Percentiles rank a stretch among this genome's conserved stretches.
These are phyloP conservation scores for Tylopilus subfusipes DNA, from an alignment of 768 basidiomycete genomes.

Conservation along the genomic window DNA sequence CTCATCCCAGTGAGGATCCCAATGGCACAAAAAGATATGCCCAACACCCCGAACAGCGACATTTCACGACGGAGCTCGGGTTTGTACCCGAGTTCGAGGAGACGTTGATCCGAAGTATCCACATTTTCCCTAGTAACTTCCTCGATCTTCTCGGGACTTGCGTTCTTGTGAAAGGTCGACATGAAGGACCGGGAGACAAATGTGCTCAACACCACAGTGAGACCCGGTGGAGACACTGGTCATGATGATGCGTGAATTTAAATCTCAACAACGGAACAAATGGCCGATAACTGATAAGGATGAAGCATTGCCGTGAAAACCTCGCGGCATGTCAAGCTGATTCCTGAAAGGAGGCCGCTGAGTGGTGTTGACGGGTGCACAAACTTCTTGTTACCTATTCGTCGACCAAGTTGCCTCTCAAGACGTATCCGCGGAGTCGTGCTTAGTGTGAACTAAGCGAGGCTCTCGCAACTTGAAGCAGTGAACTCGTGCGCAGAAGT, in stretches of 20 bases:
- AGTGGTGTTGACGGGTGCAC: not conserved
- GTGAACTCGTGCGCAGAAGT: no score
- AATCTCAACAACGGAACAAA: not conserved
- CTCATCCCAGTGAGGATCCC: constrained; percentile 61
- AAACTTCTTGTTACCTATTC: not conserved
- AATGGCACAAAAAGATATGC: constrained; percentile 59
- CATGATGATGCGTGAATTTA: constrained; percentile 5
- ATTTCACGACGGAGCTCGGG: constrained; percentile 57
- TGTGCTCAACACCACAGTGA: not conserved
- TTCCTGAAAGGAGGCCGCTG: no score
- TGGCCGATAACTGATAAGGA: constrained; percentile 5
- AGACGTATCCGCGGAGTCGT: not conserved
- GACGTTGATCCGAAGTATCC: constrained; percentile 36
- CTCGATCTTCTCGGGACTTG: constrained; percentile 16
- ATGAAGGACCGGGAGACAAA: not conserved
- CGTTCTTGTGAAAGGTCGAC: not conserved
- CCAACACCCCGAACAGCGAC: constrained; percentile 56
- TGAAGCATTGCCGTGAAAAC: no score
- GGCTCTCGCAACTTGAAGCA: no score
- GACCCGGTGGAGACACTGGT: not conserved
- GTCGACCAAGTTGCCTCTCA: no score
- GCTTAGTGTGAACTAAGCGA: not conserved
- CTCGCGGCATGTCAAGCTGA: no score
- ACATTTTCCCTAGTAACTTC: constrained; percentile 5
- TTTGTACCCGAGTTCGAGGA: constrained; percentile 52